Evolutionary conservation across 306 rosid species (phyloP), one percentile per base, ranked within the genome.

Genomic region (Vigna mungo): DNA sequence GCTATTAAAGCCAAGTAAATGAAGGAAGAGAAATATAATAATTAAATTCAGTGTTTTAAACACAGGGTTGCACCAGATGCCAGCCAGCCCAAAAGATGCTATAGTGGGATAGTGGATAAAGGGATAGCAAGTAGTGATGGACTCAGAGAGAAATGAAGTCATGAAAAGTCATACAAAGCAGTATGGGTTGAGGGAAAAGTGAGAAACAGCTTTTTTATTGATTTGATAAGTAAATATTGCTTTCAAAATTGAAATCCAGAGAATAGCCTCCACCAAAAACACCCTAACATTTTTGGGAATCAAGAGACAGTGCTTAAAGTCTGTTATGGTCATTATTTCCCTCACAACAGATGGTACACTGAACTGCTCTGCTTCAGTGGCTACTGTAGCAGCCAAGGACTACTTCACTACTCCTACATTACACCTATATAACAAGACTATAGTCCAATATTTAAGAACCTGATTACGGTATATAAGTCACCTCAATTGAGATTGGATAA

Each of bases 401-500:
- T 20, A 61, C 20, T 27, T 37, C 20, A 1, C 43, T 60, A 14
- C 12, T 1, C 2, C 9, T 44, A 41, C 12, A 41, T 3, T 9
- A 44, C 30, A 20, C 36, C 4, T 5, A 7, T 55, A 21, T 55
- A 1, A 10, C 4, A 11, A 11, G 48, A 3, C 30, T 18, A 20
- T 54, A 54, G 14, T 9, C 13, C 14, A 8, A 6, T 30, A 15
- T 34, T 15, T 61, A 61, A 32, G 18, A 61, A 44, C 23, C 44
- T 7, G 2, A 37, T 20, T 56, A 81, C 41, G 69, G 27, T 59
- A 23, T 78, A 46, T 46, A 59, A 69, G 20, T 23, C 60, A 68
- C 27, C 66, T 9, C 46, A 73, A 41, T 41, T 16, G 43, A 66
- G 46, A 52, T 81, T 16, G 43, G 46, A 77, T 37, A 34, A 74